A percentile compares a stretch with the other conserved stretches of the same genome.
phyloP scores from a whole-genome alignment of 495 filamentous ascomycete genomes.

The Talaromyces liani region DNA sequence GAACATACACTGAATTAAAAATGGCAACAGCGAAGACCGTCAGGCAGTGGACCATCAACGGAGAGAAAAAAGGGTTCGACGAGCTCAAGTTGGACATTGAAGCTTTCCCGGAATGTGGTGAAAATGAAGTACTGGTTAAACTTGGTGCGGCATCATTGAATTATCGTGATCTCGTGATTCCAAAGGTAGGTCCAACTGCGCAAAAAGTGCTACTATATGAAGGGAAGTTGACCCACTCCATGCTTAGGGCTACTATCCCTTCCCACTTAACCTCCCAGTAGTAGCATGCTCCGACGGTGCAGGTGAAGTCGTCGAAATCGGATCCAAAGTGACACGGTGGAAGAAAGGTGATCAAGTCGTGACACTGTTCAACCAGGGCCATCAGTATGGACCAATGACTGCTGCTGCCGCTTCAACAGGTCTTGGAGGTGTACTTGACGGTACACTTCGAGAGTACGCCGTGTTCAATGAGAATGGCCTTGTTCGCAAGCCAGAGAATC shows the following conservation, averaged over 20 bases:
- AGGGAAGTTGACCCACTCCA: neutral
- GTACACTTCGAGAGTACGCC: slow-evolving; percentile 64
- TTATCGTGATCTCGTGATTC: slow-evolving; percentile 75
- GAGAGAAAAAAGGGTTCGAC: slow-evolving; percentile 50
- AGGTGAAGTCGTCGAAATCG: slow-evolving; percentile 30
- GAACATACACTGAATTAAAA: neutral
- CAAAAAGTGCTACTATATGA: neutral
- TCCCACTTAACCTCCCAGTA: slow-evolving; percentile 48
- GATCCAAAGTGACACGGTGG: slow-evolving; percentile 23
- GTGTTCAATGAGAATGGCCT: slow-evolving; percentile 63
- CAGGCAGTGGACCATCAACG: slow-evolving; percentile 59
- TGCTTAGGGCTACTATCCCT: slow-evolving; percentile 59
- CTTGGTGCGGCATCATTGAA: slow-evolving; percentile 71
- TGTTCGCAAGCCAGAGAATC: slow-evolving; percentile 54
- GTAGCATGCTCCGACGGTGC: slow-evolving; percentile 56
- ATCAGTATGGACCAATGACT: slow-evolving; percentile 54
- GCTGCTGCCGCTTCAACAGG: slow-evolving; percentile 38
- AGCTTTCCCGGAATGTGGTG: slow-evolving; percentile 53
- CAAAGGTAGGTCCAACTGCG: slow-evolving; percentile 36
- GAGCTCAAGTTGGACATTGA: slow-evolving; percentile 49
- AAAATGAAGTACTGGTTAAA: slow-evolving; percentile 70
- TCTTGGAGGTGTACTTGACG: slow-evolving; percentile 64
- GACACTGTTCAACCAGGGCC: slow-evolving; percentile 74
- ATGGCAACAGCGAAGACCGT: slow-evolving; percentile 45
- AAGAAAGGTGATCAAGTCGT: slow-evolving; percentile 48